Evolutionary conservation across 768 basidiomycete species (phyloP).

Genomic region (Panaeolus cyanescens): DNA sequence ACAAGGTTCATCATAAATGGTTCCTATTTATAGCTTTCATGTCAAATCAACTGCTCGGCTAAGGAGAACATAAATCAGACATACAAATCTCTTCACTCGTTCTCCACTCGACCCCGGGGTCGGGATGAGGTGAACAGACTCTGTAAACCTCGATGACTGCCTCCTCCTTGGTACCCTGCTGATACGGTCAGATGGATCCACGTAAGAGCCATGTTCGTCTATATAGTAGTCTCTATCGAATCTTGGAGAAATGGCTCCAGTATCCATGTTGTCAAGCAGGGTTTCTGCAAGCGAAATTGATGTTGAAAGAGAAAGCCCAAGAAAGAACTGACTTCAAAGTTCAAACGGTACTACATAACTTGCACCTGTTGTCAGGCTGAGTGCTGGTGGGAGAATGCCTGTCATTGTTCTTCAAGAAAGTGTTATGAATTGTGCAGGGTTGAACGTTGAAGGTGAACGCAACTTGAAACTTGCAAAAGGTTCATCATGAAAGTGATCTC

Average conservation of each 20-base stretch:
- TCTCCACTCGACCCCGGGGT: constrained; percentile 34
- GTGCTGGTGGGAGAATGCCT: not conserved
- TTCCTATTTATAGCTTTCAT: constrained; percentile 24
- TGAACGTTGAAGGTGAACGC: too few relatives aligned
- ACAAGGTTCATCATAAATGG: constrained; percentile 35
- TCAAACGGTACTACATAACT: not conserved
- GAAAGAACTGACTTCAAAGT: not conserved
- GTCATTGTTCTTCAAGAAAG: too few relatives aligned
- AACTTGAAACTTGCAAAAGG: too few relatives aligned
- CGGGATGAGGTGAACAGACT: constrained; percentile 52
- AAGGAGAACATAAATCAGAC: constrained; percentile 15
- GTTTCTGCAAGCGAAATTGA: not conserved
- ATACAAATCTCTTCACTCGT: constrained; percentile 45
- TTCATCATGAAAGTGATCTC: too few relatives aligned
- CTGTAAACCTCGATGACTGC: constrained; percentile 40
- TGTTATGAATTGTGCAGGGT: too few relatives aligned
- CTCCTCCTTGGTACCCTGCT: too few relatives aligned
- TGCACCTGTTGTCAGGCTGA: not conserved
- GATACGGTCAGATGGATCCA: too few relatives aligned
- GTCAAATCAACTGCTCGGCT: not conserved
- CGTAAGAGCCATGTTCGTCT: not conserved
- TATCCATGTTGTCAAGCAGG: not conserved
- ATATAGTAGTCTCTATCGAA: not conserved
- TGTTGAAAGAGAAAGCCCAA: not conserved
- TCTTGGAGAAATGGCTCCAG: not conserved